Conservation (phyloP, 208 protist species). For the Leishmania major region DNA sequence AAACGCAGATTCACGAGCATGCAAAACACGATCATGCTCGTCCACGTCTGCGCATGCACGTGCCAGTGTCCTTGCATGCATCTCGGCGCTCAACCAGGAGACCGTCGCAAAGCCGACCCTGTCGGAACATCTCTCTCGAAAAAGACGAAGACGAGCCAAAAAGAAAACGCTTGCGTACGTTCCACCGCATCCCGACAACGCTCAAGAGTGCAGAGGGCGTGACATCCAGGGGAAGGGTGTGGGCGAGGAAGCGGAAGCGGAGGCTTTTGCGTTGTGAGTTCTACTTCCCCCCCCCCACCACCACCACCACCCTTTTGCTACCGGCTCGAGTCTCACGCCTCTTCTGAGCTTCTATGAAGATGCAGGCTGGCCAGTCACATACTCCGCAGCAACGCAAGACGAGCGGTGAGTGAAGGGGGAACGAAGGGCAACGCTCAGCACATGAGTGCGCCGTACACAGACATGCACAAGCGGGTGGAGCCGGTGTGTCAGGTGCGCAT, state of each 20-base stretch:
- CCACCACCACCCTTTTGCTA: neutral
- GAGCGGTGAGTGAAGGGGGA: neutral
- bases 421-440: neutral
- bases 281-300: neutral
- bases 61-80: neutral
- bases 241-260: neutral
- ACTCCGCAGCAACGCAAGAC: neutral
- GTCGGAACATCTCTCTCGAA: neutral
- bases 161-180: neutral
- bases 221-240: neutral
- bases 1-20: neutral
- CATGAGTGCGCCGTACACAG: neutral
- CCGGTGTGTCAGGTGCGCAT: neutral
- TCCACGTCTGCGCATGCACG: too few species aligned
- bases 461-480: neutral
- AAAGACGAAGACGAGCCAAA: neutral
- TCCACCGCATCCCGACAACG: neutral
- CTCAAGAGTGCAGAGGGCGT: neutral
- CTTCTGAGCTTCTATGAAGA: neutral
- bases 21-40: too few species aligned
- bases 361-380: neutral
- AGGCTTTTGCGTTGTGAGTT: neutral
- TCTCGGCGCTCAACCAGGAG: neutral
- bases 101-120: neutral
- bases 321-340: neutral